A percentile compares a stretch with the other conserved stretches of the same genome.
These are phyloP conservation scores for Helotiales sp. DNA, from an alignment of 2,329 filamentous ascomycete species.

Conservation along the genomic window DNA sequence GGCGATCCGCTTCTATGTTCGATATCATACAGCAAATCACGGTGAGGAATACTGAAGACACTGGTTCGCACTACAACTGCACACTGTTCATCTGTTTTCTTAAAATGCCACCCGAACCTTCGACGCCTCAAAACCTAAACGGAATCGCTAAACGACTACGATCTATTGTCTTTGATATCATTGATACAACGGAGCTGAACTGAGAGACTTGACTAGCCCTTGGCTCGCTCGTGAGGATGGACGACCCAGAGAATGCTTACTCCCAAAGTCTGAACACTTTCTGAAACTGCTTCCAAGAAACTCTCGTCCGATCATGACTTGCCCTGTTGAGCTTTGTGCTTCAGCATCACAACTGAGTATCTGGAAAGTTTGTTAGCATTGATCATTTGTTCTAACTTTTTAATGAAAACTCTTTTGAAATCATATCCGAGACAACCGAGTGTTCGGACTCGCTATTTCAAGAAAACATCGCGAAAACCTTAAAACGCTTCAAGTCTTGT, in stretches of 20 bases:
- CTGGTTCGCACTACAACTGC: background rate
- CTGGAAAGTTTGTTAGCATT: slow-evolving; percentile 40
- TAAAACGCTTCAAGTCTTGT: slow-evolving; percentile 14
- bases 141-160: slow-evolving; percentile 1
- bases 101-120: background rate
- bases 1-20: background rate
- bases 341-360: slow-evolving; percentile 55
- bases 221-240: background rate
- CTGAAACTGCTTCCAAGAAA: background rate
- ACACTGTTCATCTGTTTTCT: too few species aligned
- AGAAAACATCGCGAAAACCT: background rate
- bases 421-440: background rate
- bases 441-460: background rate
- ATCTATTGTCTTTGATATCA: slow-evolving; percentile 8
- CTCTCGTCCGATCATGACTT: slow-evolving; percentile 19
- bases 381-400: slow-evolving; percentile 9
- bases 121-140: background rate
- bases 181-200: background rate
- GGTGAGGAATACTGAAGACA: background rate
- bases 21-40: background rate
- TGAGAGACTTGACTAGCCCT: background rate
- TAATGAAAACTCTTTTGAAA: background rate
- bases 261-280: background rate
- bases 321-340: slow-evolving; percentile 44
- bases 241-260: background rate